Evolutionary conservation across 2,329 filamentous ascomycete species (phyloP).

Genomic region (Alternaria solani): DNA sequence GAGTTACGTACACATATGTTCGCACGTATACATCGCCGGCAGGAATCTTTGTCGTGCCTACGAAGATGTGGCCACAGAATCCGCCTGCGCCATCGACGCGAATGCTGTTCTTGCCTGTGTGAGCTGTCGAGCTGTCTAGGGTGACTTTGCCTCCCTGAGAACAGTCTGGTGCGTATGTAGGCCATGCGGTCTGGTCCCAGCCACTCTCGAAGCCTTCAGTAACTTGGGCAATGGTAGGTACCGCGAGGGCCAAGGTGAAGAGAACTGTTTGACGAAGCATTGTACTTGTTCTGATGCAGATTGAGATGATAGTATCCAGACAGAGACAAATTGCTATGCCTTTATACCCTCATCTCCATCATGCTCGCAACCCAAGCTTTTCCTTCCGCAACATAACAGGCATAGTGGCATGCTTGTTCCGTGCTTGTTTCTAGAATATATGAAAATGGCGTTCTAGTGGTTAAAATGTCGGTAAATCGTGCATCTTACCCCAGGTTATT

Average conservation of each 20-base stretch:
- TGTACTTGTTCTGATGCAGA: neutral
- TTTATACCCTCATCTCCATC: conserved; percentile 15
- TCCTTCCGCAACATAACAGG: conserved; percentile 8
- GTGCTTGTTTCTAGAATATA: conserved; percentile 14
- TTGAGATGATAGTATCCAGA: neutral
- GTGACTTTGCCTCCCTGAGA: conserved; percentile 66
- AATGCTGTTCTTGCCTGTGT: conserved; percentile 74
- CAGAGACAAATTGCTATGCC: neutral
- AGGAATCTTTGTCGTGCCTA: conserved; percentile 66
- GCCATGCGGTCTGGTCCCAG: conserved; percentile 66
- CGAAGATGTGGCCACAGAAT: conserved; percentile 63
- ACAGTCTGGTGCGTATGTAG: conserved; percentile 67
- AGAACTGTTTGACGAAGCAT: conserved; percentile 58
- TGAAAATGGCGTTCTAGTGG: conserved; percentile 16
- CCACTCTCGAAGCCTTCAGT: conserved; percentile 66
- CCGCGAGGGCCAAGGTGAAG: conserved; percentile 58
- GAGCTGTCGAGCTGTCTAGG: conserved; percentile 65
- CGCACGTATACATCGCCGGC: conserved; percentile 66
- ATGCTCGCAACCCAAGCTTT: conserved; percentile 10
- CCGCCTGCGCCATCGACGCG: conserved; percentile 72
- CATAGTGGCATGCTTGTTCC: conserved; percentile 9
- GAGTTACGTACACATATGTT: conserved; percentile 60
- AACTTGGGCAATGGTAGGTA: conserved; percentile 62
- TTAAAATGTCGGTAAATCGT: conserved; percentile 10
- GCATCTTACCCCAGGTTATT: neutral